Base-by-base conservation (phyloP, 129 eudicot genomes). In the Helianthus tuberosus region DNA sequence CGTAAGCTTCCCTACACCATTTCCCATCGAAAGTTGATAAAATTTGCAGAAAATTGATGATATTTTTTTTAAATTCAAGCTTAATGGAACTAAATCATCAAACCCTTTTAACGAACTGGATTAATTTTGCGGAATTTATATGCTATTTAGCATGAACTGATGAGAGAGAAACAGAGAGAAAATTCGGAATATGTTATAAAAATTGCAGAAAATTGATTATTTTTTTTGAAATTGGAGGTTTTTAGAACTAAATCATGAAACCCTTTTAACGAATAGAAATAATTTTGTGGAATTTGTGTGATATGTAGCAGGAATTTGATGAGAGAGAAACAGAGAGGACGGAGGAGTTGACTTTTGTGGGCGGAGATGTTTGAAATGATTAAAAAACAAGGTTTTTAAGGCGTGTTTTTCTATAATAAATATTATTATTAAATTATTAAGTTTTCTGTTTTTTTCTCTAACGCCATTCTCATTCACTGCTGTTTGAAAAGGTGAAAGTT, bases 1-100 rank as follows among this genome's bases (percentile, higher is more conserved):
- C 15, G 70, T 83, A 0, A 91, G 66, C 54, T 84, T 89, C 54
- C 91, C 86, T 0, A 87, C 75, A 1, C 87, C 85, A 75, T 91
- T 91, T 53, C 97, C 97, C 97, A 91, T 91, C 10, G 60, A 8
- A 15, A 43, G 11, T 64, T 49, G 17, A 11, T 10, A 29, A 57
- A 43, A 11, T 64, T 49, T 36, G 29, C 52, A 64, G 39, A 74
- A 48, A 50, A 17, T 9, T 6, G n/a, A 9, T 8, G 38, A 47
- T 17, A 5, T 13, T 11, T 25, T 69, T 12, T 5, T 27, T 20
- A 20, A 27, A 27, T 14, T 43, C 27, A 61, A 59, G 36, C 13
- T 27, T 3, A n/a, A 2, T 54, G 10, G 23, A 20, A 55, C 36
- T 57, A 13, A 71, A 55, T 4, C 29, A 32, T 36, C 13, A 6